A percentile compares a stretch with the other conserved stretches of the same genome.
Conservation (phyloP, 306 rosid species). For the Gleditsia sinensis region DNA sequence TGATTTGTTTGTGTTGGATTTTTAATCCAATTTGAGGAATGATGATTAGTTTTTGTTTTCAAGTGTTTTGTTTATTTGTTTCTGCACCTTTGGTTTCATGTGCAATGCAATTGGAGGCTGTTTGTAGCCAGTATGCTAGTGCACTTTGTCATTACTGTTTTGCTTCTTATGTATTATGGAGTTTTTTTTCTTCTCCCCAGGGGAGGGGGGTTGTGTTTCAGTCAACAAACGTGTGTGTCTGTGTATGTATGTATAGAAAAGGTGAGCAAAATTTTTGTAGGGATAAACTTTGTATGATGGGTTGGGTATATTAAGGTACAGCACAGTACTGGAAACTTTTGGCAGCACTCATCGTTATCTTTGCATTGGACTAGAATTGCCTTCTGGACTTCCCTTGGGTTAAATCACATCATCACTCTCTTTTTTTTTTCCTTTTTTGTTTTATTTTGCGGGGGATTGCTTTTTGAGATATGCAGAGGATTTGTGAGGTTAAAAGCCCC, state of each 20-base stretch:
- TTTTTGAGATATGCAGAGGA: conserved; percentile 28
- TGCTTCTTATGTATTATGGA: not conserved
- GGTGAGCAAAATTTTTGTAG: not conserved
- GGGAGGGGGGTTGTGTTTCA: too few relatives aligned
- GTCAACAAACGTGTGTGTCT: not conserved
- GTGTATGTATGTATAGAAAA: not conserved
- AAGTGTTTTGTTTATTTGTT: not conserved
- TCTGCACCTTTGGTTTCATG: not conserved
- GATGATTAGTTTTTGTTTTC: not conserved
- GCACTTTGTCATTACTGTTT: conserved; percentile 15
- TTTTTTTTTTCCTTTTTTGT: too few relatives aligned
- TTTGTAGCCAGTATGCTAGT: conserved; percentile 10
- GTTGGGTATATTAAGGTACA: not conserved
- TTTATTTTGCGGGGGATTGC: too few relatives aligned
- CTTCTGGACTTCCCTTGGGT: too few relatives aligned
- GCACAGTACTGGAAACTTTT: too few relatives aligned
- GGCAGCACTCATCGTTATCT: too few relatives aligned
- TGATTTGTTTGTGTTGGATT: too few relatives aligned
- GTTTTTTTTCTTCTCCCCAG: too few relatives aligned
- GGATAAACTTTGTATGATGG: not conserved
- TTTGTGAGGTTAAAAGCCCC: conserved; percentile 12
- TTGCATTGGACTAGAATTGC: too few relatives aligned
- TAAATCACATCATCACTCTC: too few relatives aligned
- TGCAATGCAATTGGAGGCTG: conserved; percentile 16
- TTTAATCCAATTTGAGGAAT: too few relatives aligned